Conservation (phyloP, 768 basidiomycete species). For the Crucibulum laeve region DNA sequence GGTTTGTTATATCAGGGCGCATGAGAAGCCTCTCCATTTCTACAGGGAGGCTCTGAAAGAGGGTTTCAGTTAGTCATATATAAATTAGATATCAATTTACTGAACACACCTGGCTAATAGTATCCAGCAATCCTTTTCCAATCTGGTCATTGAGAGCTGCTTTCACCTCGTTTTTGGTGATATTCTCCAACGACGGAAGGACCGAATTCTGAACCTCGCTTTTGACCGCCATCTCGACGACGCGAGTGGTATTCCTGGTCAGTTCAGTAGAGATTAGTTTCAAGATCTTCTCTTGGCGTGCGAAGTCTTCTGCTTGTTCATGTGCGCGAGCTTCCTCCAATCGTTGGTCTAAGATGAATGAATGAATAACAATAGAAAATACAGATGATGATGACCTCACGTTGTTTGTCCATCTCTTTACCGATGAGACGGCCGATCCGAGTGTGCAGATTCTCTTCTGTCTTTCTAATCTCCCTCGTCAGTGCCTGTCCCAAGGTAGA, state of each 20-base stretch:
- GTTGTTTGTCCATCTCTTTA: constrained; percentile 89
- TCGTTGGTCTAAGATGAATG: constrained; percentile 60
- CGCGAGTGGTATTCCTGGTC: constrained; percentile 82
- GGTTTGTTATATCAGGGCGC: constrained; percentile 70
- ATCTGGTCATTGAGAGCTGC: constrained; percentile 75
- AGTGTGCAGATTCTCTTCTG: constrained; percentile 74
- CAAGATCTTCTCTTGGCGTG: constrained; percentile 84
- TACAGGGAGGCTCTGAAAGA: constrained; percentile 58
- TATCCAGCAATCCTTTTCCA: constrained; percentile 65
- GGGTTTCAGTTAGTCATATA: constrained; percentile 8
- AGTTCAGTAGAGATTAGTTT: constrained; percentile 85
- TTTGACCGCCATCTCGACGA: constrained; percentile 88
- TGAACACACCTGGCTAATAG: constrained; percentile 63
- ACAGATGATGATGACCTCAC: constrained; percentile 38
- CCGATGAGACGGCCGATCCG: constrained; percentile 76
- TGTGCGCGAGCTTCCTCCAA: constrained; percentile 76
- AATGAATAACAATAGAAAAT: constrained; percentile 7
- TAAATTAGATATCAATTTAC: background rate
- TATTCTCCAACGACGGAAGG: constrained; percentile 74
- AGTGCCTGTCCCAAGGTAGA: constrained; percentile 54
- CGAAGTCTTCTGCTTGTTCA: constrained; percentile 78
- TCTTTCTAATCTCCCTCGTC: constrained; percentile 75
- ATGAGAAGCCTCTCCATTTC: constrained; percentile 79
- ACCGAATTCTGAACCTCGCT: constrained; percentile 81
- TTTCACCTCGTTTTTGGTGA: constrained; percentile 80